Conservation (phyloP, 1,139 yeast genomes). For the Eremothecium cymbalariae region DNA sequence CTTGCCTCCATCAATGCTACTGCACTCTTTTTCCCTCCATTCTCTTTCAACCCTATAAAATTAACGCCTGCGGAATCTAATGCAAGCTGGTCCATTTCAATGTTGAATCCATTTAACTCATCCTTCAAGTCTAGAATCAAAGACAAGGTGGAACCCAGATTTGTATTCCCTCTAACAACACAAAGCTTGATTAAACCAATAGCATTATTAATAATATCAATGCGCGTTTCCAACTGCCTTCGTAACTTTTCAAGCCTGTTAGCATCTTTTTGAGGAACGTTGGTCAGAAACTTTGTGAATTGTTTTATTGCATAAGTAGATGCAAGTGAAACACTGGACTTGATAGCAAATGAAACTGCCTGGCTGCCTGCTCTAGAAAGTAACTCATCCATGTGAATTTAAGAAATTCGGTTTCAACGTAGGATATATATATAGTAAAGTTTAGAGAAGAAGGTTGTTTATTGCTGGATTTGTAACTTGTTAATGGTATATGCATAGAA, state of each 20-base stretch:
- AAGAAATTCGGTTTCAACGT: too few species aligned
- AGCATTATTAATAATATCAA: constrained; percentile 57
- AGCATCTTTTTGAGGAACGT: constrained; percentile 55
- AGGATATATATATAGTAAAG: too few species aligned
- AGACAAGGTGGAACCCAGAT: constrained; percentile 48
- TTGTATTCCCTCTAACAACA: constrained; percentile 66
- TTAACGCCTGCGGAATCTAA: constrained; percentile 10
- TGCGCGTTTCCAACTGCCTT: constrained; percentile 49
- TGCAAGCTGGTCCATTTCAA: constrained; percentile 35
- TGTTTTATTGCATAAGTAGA: constrained; percentile 69
- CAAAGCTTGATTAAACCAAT: constrained; percentile 62
- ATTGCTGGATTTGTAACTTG: too few species aligned
- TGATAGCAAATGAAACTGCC: constrained; percentile 71
- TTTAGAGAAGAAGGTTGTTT: too few species aligned
- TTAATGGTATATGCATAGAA: too few species aligned
- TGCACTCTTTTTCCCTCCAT: constrained; percentile 38
- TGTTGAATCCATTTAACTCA: constrained; percentile 56
- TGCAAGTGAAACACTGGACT: constrained; percentile 70
- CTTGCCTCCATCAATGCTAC: constrained; percentile 38
- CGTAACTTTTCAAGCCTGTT: constrained; percentile 38
- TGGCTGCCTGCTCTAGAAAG: constrained; percentile 61
- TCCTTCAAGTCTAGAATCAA: constrained; percentile 49
- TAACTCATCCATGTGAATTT: constrained; percentile 38
- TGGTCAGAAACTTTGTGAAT: constrained; percentile 49
- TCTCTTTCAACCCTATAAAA: constrained; percentile 27